Evolutionary conservation across 164 flowering plant species (phyloP).

Genomic region (Taxillus chinensis): DNA sequence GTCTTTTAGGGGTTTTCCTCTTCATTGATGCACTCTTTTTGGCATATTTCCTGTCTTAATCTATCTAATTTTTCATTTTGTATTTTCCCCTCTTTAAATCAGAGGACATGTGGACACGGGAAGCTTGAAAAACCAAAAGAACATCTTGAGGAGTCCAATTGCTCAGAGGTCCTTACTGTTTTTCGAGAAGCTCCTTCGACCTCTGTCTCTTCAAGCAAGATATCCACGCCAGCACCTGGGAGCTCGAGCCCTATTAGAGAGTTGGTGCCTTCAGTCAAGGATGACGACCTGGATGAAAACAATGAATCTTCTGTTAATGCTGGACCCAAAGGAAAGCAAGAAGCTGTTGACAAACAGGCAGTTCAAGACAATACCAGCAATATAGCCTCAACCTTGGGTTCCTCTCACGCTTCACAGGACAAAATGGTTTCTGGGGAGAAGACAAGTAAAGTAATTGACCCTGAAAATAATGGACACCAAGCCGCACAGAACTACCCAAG

Average conservation of each 20-base stretch:
- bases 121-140: constrained; percentile 21
- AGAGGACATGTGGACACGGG: constrained; percentile 41
- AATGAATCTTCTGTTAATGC: constrained; percentile 25
- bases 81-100: constrained; percentile 2
- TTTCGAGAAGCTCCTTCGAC: constrained; percentile 41
- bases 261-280: constrained; percentile 34
- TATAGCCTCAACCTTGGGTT: constrained; percentile 15
- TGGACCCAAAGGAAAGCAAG: constrained; percentile 17
- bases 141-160: constrained; percentile 22
- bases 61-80: background rate
- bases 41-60: background rate
- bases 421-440: constrained; percentile 17
- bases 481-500: constrained; percentile 45
- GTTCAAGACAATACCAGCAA: constrained; percentile 21
- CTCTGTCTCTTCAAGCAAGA: constrained; percentile 36
- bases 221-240: constrained; percentile 15
- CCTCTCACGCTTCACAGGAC: constrained; percentile 14
- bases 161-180: constrained; percentile 34
- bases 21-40: background rate
- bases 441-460: constrained; percentile 14
- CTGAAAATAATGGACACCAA: constrained; percentile 29
- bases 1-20: background rate
- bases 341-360: constrained; percentile 17
- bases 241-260: constrained; percentile 29
- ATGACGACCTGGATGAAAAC: constrained; percentile 15